phyloP scores from a whole-genome alignment of 1,139 yeast species.

The Candida glucosophila region DNA sequence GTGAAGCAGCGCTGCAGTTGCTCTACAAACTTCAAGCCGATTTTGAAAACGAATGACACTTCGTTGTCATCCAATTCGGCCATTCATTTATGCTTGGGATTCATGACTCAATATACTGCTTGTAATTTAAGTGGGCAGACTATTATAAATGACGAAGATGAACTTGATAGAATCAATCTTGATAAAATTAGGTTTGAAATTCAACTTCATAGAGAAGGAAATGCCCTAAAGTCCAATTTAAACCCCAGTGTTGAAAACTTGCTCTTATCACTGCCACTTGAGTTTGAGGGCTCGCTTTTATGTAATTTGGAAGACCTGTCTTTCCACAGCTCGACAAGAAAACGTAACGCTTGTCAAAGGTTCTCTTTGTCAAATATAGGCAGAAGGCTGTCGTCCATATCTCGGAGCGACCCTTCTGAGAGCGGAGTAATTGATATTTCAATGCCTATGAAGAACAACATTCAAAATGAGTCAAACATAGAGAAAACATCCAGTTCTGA shows the following conservation, averaged over 20 bases:
- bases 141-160: constrained; percentile 5
- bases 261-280: constrained; percentile 27
- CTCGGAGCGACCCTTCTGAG: constrained; percentile 21
- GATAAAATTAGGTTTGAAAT: constrained; percentile 23
- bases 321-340: constrained; percentile 31
- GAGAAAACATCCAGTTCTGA: constrained; percentile 34
- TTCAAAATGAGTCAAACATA: constrained; percentile 5
- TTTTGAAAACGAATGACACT: constrained; percentile 25
- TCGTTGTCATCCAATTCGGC: constrained; percentile 27
- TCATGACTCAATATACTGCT: constrained; percentile 19
- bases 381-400: constrained; percentile 28
- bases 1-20: constrained; percentile 22
- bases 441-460: constrained; percentile 24
- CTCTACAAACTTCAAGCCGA: constrained; percentile 23
- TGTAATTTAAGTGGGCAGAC: constrained; percentile 8
- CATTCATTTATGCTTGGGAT: constrained; percentile 29
- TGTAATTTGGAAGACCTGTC: constrained; percentile 34
- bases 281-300: constrained; percentile 34
- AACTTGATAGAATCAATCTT: constrained; percentile 15
- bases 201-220: constrained; percentile 10
- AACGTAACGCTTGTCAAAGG: constrained; percentile 22
- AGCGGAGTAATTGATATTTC: constrained; percentile 29
- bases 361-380: constrained; percentile 28
- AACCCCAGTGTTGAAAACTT: constrained; percentile 14
- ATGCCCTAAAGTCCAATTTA: constrained; percentile 8